Evolutionary conservation across 2,329 filamentous ascomycete species (phyloP), one percentile per base, ranked within the genome.

Genomic region (Aspergillus unguis): DNA sequence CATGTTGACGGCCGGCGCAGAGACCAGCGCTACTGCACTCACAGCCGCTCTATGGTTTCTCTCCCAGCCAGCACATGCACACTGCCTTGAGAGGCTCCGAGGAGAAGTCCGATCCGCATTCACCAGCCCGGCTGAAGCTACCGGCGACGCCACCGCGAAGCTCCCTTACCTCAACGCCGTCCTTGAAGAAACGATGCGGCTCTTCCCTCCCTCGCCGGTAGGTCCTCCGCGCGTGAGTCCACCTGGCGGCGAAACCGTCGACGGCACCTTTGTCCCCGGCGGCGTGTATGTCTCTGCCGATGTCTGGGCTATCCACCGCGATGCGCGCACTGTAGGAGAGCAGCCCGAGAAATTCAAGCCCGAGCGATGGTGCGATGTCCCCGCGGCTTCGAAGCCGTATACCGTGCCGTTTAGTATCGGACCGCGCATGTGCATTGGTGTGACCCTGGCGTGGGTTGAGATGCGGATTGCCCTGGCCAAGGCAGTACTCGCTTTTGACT

Each of bases 201-300:
- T 52, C 3, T 52, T 46, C 35, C 49, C 43, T 11, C 49, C 49
- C 1, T 52, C 49, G 9, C 49, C 49, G 2, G 49, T 47, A 3
- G 49, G 43, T 2, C 42, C 49, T 6, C 49, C 49, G 6, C 49
- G 49, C 23, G 43, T 52, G 9, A 52, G 43, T 11, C 49, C 49
- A 1, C 7, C n/a, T 1, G 49, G 49, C 17, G 49, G 49, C 6
- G 49, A 46, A 41, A 47, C 43, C 5, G 49, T 52, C 10, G 43
- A 52, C 26, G 42, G 49, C 6, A 42, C 28, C 5, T 47, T 46
- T 7, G 36, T 52, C 10, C 49, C 49, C 0, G 49, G 29, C 3
- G 37, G 50, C 2, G 41, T 44, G 17, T 44, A 44, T 8, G 41
- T 44, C 3, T 44, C 41, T 3, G 28, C 41, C 28, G 41, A 44